Percentiles rank a stretch among this genome's conserved stretches.
These are phyloP conservation scores for Mycena chlorophos DNA, from an alignment of 768 basidiomycete species.

Conservation along the genomic window DNA sequence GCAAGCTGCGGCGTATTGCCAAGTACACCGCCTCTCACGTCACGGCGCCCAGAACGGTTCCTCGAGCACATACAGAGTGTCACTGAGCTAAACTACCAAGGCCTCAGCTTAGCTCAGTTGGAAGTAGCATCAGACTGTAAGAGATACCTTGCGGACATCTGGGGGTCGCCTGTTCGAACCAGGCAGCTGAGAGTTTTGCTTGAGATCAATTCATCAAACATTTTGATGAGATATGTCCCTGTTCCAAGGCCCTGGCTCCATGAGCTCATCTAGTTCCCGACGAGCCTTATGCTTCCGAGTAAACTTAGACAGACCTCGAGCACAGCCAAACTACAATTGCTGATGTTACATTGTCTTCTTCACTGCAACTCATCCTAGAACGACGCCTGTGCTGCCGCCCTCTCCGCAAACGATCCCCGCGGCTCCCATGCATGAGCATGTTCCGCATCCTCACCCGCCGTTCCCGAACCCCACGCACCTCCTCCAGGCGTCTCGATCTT, in stretches of 20 bases:
- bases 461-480: conserved; percentile 73
- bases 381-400: conserved; percentile 60
- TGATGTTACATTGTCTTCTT: background rate
- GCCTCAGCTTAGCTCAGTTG: conserved; percentile 11
- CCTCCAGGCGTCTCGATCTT: conserved; percentile 88
- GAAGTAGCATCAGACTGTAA: conserved; percentile 12
- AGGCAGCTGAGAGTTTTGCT: conserved; percentile 1
- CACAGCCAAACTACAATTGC: background rate
- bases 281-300: background rate
- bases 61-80: no score
- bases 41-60: no score
- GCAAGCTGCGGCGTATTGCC: background rate
- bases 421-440: conserved; percentile 61
- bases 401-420: conserved; percentile 68
- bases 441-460: conserved; percentile 23
- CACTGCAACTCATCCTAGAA: no score
- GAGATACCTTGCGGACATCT: background rate
- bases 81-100: no score
- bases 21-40: no score
- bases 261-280: background rate
- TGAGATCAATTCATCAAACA: no score
- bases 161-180: conserved; percentile 10
- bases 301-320: background rate
- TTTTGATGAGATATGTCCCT: background rate
- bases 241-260: background rate